Evolutionary conservation across 495 filamentous ascomycete genomes (phyloP).

Genomic region (Poronia punctata): DNA sequence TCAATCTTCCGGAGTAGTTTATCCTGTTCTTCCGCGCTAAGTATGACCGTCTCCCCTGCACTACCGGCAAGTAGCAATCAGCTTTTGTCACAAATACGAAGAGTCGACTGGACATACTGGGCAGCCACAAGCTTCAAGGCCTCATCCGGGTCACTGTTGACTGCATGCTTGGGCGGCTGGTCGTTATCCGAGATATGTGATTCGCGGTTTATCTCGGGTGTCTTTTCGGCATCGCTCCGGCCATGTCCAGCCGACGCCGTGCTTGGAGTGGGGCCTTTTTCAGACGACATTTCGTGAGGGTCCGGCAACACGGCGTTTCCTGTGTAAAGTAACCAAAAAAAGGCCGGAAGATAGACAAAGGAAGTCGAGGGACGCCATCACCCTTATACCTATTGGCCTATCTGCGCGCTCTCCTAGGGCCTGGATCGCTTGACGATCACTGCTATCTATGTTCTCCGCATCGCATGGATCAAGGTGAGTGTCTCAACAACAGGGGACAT

Average conservation of each 20-base stretch:
- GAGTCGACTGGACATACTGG: conserved; percentile 1
- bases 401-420: no score
- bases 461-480: no score
- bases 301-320: no score
- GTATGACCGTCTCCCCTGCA: conserved; percentile 22
- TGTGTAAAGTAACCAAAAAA: no score
- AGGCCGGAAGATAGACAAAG: no score
- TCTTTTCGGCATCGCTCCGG: conserved; percentile 17
- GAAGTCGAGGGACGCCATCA: no score
- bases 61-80: not conserved
- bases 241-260: not conserved
- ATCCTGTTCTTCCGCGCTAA: conserved; percentile 34
- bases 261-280: conserved; percentile 3
- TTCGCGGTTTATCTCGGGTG: conserved; percentile 1
- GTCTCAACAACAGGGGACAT: no score
- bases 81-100: not conserved
- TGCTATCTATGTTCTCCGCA: no score
- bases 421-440: no score
- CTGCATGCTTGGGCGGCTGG: conserved; percentile 13
- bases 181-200: conserved; percentile 3
- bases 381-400: no score
- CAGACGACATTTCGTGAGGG: not conserved
- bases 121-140: conserved; percentile 21
- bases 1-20: conserved; percentile 52
- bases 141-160: conserved; percentile 22